These are phyloP conservation scores for Aspergillus sp. DNA, from an alignment of 2,329 filamentous ascomycete genomes.

Conservation along the genomic window DNA sequence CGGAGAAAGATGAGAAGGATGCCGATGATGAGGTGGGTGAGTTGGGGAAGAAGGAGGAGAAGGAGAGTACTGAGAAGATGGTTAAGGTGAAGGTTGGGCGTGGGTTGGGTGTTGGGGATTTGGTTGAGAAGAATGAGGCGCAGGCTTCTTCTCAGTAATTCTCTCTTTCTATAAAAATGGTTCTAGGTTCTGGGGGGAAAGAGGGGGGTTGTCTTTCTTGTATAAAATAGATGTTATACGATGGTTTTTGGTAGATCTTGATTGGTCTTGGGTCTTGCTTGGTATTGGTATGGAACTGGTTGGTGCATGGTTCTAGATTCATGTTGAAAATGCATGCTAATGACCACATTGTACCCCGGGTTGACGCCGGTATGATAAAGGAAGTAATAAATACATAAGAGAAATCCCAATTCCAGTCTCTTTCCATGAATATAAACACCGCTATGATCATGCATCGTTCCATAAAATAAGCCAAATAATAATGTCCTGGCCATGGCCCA, in stretches of 20 bases:
- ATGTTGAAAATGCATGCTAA: background rate
- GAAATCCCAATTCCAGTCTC: background rate
- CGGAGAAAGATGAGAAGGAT: constrained; percentile 32
- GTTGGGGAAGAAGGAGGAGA: constrained; percentile 54
- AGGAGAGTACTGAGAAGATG: constrained; percentile 61
- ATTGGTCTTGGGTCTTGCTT: background rate
- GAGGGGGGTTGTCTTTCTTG: too few species aligned
- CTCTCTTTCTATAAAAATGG: background rate
- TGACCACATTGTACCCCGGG: background rate
- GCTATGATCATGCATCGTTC: constrained; percentile 3
- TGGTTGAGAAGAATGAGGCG: constrained; percentile 53
- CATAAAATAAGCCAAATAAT: background rate
- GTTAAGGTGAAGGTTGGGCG: constrained; percentile 84
- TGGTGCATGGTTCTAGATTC: background rate
- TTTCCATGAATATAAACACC: background rate
- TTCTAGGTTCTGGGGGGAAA: background rate
- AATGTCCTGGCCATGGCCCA: too few species aligned
- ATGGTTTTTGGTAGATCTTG: background rate
- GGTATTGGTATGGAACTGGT: background rate
- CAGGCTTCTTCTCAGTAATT: constrained; percentile 11
- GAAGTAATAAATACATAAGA: background rate
- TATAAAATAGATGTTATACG: background rate
- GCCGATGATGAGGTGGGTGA: constrained; percentile 69
- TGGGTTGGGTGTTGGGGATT: constrained; percentile 70
- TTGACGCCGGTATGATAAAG: background rate